Percentiles rank a stretch among this genome's conserved stretches.
These are phyloP conservation scores for Fagus crenata DNA, from an alignment of 306 rosid species.

Conservation along the genomic window DNA sequence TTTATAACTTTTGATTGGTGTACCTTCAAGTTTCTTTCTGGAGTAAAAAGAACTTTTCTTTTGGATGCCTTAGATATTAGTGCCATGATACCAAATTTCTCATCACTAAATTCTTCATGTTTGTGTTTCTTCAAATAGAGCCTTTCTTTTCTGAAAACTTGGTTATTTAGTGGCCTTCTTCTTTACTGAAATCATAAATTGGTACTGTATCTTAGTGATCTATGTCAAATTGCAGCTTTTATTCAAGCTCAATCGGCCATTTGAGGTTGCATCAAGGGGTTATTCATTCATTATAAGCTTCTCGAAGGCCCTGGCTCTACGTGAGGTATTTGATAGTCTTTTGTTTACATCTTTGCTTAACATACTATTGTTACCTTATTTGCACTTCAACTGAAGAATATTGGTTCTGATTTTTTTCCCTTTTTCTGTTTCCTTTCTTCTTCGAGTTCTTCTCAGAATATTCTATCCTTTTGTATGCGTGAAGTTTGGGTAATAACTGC, in stretches of 20 bases:
- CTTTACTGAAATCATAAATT: slow-evolving; percentile 1
- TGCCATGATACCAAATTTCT: background rate
- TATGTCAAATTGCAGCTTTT: slow-evolving; percentile 64
- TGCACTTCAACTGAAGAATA: slow-evolving; percentile 26
- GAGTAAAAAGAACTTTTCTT: background rate
- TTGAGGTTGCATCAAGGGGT: slow-evolving; percentile 95
- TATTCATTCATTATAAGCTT: slow-evolving; percentile 88
- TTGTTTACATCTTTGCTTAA: slow-evolving; percentile 19
- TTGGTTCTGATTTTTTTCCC: slow-evolving; percentile 17
- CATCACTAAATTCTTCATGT: background rate
- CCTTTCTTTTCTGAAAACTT: background rate
- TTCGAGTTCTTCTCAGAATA: slow-evolving; percentile 61
- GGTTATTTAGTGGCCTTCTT: background rate
- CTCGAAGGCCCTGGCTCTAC: slow-evolving; percentile 75
- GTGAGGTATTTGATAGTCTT: slow-evolving; percentile 64
- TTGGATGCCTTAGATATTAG: background rate
- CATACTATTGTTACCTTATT: slow-evolving; percentile 13
- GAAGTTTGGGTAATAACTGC: slow-evolving; percentile 95
- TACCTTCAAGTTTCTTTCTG: background rate
- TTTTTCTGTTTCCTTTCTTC: slow-evolving; percentile 12
- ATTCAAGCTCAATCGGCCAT: slow-evolving; percentile 83
- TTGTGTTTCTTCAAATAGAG: background rate
- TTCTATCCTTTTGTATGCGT: slow-evolving; percentile 90
- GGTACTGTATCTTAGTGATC: slow-evolving; percentile 14
- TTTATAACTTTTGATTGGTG: background rate